phyloP scores from a whole-genome alignment of 768 basidiomycete genomes.

The Termitomyces bulborhizus region DNA sequence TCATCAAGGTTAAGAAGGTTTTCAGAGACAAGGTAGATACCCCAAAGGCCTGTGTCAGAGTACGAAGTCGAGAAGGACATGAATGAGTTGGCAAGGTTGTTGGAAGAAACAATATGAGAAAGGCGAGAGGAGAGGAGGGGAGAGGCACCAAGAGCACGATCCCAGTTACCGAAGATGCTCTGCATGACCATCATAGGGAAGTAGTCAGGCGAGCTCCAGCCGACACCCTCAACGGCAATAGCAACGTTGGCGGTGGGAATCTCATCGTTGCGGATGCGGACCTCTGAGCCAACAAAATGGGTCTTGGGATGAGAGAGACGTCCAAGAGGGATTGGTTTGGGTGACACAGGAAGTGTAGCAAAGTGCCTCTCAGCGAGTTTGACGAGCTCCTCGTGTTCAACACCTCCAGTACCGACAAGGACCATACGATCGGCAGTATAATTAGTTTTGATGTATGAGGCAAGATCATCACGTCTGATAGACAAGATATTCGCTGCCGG shows the following conservation, averaged over 20 bases:
- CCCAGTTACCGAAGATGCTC: slow-evolving; percentile 99
- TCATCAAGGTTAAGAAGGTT: slow-evolving; percentile 93
- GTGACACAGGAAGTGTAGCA: slow-evolving; percentile 78
- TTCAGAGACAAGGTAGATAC: slow-evolving; percentile 95
- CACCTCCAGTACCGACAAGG: slow-evolving; percentile 93
- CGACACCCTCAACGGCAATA: slow-evolving; percentile 95
- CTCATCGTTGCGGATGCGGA: slow-evolving; percentile 91
- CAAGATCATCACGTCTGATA: slow-evolving; percentile 85
- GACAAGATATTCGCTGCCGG: slow-evolving; percentile 95
- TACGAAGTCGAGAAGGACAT: slow-evolving; percentile 99
- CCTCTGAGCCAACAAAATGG: slow-evolving; percentile 88
- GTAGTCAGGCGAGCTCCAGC: slow-evolving; percentile 98
- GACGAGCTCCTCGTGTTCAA: slow-evolving; percentile 88
- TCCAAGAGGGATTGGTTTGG: slow-evolving; percentile 86
- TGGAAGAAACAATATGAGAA: slow-evolving; percentile 81
- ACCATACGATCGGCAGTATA: slow-evolving; percentile 99
- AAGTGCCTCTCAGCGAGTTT: slow-evolving; percentile 95
- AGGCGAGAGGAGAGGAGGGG: slow-evolving; percentile 87
- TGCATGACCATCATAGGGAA: slow-evolving; percentile 99
- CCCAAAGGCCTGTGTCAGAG: slow-evolving; percentile 98
- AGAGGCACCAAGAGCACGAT: slow-evolving; percentile 88
- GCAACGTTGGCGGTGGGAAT: slow-evolving; percentile 88
- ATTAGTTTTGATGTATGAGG: slow-evolving; percentile 92
- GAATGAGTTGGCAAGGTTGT: slow-evolving; percentile 98
- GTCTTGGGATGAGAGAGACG: slow-evolving; percentile 71